Evolutionary conservation across 2,329 filamentous ascomycete species (phyloP), one percentile per base, ranked within the genome.

Genomic region (Bimuria novae-zelandiae): DNA sequence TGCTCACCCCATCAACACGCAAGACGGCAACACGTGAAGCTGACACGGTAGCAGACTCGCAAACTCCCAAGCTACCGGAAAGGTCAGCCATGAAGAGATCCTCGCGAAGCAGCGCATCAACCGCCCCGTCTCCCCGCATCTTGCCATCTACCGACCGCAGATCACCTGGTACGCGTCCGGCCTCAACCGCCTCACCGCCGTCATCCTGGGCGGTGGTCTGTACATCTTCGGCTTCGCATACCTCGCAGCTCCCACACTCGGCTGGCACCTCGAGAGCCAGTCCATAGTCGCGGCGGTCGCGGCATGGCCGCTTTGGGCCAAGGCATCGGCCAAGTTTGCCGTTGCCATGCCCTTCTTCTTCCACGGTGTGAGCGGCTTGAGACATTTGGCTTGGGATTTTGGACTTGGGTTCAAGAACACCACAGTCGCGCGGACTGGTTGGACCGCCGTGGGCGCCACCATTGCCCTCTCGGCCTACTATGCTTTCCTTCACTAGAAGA

Each of bases 131-230:
- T 83, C 90, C 40, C 92, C 92, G 50, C 92, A 97, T 73, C 84
- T 97, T 59, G 74, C 78, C 69, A 92, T 95, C 83, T 97, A 97
- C 86, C 83, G 85, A 75, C 84, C 88, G 55, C 86, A 90, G 76
- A 89, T 97, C 78, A 94, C 90, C 65, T 96, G 87, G 88, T 87
- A 90, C 75, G 82, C 82, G 63, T 87, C 86, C 64, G 85, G 80
- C 52, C 82, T 90, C 77, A 89, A 92, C 80, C 91, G 92, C 69
- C 85, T 96, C 78, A 93, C 90, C n/a, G 92, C 90, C 67, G 77
- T 82, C 70, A 75, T 82, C 55, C 82, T 95, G 62, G 87, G 86
- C 55, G 89, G 88, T 60, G 77, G 80, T 44, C 82, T 96, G 59
- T 97, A 97, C 82, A 75, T 85, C 72, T 96, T 90, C 80, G 86